phyloP scores from a whole-genome alignment of 805 yeast species.

The Saturnispora silvae region DNA sequence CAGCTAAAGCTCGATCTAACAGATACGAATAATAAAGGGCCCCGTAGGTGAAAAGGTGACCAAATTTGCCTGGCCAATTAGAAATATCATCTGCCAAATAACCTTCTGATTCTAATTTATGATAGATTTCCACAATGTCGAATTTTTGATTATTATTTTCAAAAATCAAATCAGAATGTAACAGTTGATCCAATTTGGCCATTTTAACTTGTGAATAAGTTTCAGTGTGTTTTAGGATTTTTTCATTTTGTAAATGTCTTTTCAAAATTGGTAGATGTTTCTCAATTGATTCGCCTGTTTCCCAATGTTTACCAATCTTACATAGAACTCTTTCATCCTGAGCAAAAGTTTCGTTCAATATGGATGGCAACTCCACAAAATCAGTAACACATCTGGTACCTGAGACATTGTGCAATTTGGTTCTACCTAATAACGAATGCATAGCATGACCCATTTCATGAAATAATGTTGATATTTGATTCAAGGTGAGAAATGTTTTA shows the following conservation, averaged over 20 bases:
- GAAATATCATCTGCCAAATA: conserved; percentile 58
- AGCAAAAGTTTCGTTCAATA: conserved; percentile 91
- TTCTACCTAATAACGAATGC: conserved; percentile 93
- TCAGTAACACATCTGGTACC: conserved; percentile 96
- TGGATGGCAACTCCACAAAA: conserved; percentile 93
- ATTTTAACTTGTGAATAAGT: conserved; percentile 78
- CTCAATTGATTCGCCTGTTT: conserved; percentile 55
- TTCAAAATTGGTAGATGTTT: conserved; percentile 30
- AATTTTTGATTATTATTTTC: conserved; percentile 26
- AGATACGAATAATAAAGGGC: conserved; percentile 88
- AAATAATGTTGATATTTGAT: conserved; percentile 86
- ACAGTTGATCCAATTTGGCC: conserved; percentile 77
- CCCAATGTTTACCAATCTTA: conserved; percentile 60
- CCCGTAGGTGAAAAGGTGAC: conserved; percentile 88
- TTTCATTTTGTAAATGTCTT: conserved; percentile 40
- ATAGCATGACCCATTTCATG: conserved; percentile 99
- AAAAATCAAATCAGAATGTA: conserved; percentile 42
- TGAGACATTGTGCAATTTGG: conserved; percentile 79
- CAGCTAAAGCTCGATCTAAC: conserved; percentile 86
- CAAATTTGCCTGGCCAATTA: conserved; percentile 90
- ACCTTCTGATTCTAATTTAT: conserved; percentile 47
- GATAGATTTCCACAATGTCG: conserved; percentile 54
- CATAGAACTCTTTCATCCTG: conserved; percentile 66
- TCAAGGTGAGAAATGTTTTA: conserved; percentile 48
- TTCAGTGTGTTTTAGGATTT: conserved; percentile 56